Evolutionary conservation across 2,329 filamentous ascomycete genomes (phyloP), one percentile per base, ranked within the genome.

Genomic region (Aureobasidium musti): DNA sequence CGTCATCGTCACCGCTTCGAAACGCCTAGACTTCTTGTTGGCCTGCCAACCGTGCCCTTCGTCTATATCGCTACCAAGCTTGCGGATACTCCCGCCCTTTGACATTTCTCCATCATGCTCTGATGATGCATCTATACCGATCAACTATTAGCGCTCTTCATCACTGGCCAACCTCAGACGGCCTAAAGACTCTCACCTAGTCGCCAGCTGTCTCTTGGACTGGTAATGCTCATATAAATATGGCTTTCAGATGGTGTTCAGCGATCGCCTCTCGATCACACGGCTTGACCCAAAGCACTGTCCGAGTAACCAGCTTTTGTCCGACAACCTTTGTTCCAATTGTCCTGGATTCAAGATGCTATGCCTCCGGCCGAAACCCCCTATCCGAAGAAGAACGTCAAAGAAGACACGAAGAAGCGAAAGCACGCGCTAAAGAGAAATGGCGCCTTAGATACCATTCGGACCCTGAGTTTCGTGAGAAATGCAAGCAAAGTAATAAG

Each of bases 1-100:
- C 59, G 45, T 50, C 59, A 50, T 63, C 28, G 21, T 39, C 14
- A 33, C 45, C 43, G 43, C 59, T 50, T 30, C 21, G 43, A 50
- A 63, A 63, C 43, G 59, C 33, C 59, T 63, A 63, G 59, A 63
- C 45, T 3, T 41, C 26, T 14, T 23, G 60, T 63, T 63, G 60
- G 39, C 60, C 60, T 39, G 60, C 60, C 60, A 63, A 63, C 60
- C 47, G 35, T 30, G 28, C 43, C 59, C 45, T 39, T 35, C 21
- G 23, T 13, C 53, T 56, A 17, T 56, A 23, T 17, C 53, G 11
- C 33, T 21, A 23, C n/a, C 26, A 21, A 37, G 30, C 26, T 54
- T 37, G 21, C 52, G 52, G 52, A 7, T 26, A 26, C 52, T 56
- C 52, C 52, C 33, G 54, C 33, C 13, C 30, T 10, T 33, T 3